Percentiles rank a stretch among this genome's conserved stretches.
phyloP scores from a whole-genome alignment of 331 rosid genomes.

The Malus hybrid region DNA sequence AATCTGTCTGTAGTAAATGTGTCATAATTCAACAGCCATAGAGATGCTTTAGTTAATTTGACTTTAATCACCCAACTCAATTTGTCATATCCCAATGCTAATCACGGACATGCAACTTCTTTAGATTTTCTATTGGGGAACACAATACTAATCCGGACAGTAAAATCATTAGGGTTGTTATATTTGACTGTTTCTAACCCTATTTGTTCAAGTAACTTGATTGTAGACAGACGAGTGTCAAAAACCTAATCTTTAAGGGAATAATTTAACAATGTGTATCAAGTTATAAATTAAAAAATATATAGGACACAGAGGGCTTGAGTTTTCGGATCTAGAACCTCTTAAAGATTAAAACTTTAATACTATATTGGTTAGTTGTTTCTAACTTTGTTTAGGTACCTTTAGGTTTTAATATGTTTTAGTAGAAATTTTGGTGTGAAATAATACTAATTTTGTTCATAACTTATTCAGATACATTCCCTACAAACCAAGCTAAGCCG shows the following conservation, averaged over 20 bases:
- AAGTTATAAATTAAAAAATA: too few species aligned
- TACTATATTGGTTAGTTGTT: background rate
- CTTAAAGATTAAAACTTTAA: too few species aligned
- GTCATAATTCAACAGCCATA: background rate
- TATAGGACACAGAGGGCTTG: background rate
- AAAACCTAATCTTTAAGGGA: background rate
- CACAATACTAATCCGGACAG: background rate
- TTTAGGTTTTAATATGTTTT: background rate
- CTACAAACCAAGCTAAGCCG: conserved; percentile 12
- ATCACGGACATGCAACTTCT: background rate
- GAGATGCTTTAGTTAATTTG: conserved; percentile 11
- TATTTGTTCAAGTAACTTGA: background rate
- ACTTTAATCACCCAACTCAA: conserved; percentile 19
- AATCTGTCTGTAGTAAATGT: background rate
- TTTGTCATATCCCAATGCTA: conserved; percentile 5
- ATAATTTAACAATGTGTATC: background rate
- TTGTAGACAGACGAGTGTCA: background rate
- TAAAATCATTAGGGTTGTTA: conserved; percentile 9
- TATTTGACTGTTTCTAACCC: background rate
- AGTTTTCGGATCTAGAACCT: background rate
- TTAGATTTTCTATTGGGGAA: background rate
- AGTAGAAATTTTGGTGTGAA: background rate
- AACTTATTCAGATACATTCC: background rate
- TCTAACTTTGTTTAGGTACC: background rate
- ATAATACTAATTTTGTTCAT: background rate